Base-by-base conservation (phyloP, 768 basidiomycete genomes). In the Nidula microcarpa region DNA sequence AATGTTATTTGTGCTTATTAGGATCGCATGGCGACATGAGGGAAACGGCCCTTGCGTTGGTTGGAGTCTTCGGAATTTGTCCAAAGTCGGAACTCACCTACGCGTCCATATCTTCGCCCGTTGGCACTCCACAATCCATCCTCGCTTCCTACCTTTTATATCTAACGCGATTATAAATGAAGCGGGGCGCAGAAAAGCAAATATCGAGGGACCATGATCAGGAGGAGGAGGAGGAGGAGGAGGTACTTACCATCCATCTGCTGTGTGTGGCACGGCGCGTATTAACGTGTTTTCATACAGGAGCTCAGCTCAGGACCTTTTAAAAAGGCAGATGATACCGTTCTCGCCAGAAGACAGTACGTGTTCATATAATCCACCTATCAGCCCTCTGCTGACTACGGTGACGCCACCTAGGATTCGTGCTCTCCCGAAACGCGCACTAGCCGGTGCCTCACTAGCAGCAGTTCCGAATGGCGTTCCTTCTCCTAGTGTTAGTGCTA, bases 171-270 rank as follows among this genome's bases (percentile, higher is more conserved):
- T 39, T 9, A n/a, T n/a, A 39, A 39, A 39, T 90, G 86, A 91
- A 91, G 69, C 81, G 89, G 65, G 79, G 76, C 52, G 89, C 89
- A 64, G 89, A 91, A 49, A 80, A 70, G 55, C 86, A 92, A 60
- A 62, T 92, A 34, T 74, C 77, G 9, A 89, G 82, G 60, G 85
- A 85, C 54, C 74, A 69, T 30, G 62, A 48, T 16, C 75, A 73
- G 23, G 75, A 69, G 9, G 66, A 63, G 34, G 71, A 66, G 14
- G 74, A 75, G 45, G 73, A n/a, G n/a, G n/a, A n/a, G n/a, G n/a
- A n/a, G n/a, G n/a, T n/a, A n/a, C n/a, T n/a, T n/a, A n/a, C n/a
- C n/a, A n/a, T n/a, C n/a, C n/a, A n/a, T n/a, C n/a, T n/a, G 60
- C 71, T 65, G 68, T 71, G 13, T 30, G 61, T n/a, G 33, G 2